Conservation (phyloP, 2,329 filamentous ascomycete species). For the Nemania sp. region DNA sequence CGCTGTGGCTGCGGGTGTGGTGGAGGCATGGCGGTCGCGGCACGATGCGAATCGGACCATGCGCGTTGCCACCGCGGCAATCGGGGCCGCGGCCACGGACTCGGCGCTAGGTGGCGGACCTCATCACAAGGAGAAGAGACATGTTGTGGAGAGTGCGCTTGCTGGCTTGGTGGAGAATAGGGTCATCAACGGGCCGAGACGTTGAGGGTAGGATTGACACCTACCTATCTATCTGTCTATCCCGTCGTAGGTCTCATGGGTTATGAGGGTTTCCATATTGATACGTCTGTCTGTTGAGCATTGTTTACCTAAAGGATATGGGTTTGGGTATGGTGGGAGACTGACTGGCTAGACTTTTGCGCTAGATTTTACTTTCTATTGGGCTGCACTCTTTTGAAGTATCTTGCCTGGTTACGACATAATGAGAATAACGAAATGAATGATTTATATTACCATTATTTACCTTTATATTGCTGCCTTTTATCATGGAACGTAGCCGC, state of each 20-base stretch:
- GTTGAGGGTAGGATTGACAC: neutral
- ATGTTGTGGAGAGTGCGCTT: constrained; percentile 43
- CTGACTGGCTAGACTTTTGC: neutral
- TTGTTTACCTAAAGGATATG: neutral
- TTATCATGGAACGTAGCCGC: too few relatives aligned
- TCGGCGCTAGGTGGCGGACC: constrained; percentile 31
- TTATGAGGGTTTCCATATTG: neutral
- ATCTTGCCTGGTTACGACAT: neutral
- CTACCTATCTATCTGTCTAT: neutral
- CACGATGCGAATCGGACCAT: constrained; percentile 35
- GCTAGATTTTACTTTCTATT: neutral
- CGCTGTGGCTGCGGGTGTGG: constrained; percentile 42
- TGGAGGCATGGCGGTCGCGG: constrained; percentile 46
- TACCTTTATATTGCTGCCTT: neutral
- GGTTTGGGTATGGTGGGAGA: neutral
- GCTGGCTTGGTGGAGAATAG: constrained; percentile 46
- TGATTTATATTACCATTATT: neutral
- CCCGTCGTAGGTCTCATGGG: neutral
- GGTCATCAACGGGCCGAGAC: constrained; percentile 44
- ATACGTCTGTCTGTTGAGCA: too few relatives aligned
- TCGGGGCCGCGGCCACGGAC: constrained; percentile 46
- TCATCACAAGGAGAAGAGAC: constrained; percentile 40
- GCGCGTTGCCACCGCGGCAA: constrained; percentile 47
- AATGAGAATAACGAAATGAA: neutral
- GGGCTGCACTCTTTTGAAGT: neutral